Percentiles rank a stretch among this genome's conserved stretches.
phyloP scores from a whole-genome alignment of 2,329 filamentous ascomycete species.

The Aspergillus intermedius region DNA sequence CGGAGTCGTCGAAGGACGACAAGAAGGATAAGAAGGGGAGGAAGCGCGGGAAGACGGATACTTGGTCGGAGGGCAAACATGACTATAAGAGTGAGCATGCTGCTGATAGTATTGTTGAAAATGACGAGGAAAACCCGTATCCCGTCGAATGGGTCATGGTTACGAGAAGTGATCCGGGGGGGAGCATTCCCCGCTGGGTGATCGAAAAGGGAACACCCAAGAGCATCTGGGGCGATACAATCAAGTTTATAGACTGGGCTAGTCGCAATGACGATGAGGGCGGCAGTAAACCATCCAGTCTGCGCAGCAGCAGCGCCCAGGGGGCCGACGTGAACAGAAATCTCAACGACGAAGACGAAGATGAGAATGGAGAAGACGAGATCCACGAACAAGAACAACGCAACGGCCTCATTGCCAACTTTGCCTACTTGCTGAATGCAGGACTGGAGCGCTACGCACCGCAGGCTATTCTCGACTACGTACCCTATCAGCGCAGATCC shows the following conservation, averaged over 20 bases:
- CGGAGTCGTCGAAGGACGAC: conserved; percentile 8
- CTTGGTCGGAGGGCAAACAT: conserved; percentile 34
- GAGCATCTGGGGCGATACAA: conserved; percentile 71
- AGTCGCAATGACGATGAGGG: conserved; percentile 42
- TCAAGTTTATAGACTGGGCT: conserved; percentile 77
- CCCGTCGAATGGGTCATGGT: conserved; percentile 91
- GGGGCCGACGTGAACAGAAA: no score
- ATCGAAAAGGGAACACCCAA: conserved; percentile 82
- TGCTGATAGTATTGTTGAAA: conserved; percentile 22
- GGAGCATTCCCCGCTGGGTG: conserved; percentile 81
- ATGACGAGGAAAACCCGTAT: conserved; percentile 54
- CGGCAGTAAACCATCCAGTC: no score
- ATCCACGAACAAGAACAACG: conserved; percentile 9
- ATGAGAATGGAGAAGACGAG: background rate
- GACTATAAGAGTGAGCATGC: conserved; percentile 7
- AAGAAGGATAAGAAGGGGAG: conserved; percentile 16
- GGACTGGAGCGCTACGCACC: conserved; percentile 47
- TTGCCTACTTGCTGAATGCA: conserved; percentile 31
- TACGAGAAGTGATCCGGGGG: conserved; percentile 79
- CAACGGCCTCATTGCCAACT: conserved; percentile 31
- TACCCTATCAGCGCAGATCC: conserved; percentile 29
- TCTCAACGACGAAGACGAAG: conserved; percentile 17
- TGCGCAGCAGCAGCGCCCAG: no score
- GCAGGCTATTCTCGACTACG: conserved; percentile 44
- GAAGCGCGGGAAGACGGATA: conserved; percentile 29